Percentiles rank a stretch among this genome's conserved stretches.
Evolutionary conservation across 805 yeast genomes (phyloP).

Genomic region (Starmerella riodocensis): DNA sequence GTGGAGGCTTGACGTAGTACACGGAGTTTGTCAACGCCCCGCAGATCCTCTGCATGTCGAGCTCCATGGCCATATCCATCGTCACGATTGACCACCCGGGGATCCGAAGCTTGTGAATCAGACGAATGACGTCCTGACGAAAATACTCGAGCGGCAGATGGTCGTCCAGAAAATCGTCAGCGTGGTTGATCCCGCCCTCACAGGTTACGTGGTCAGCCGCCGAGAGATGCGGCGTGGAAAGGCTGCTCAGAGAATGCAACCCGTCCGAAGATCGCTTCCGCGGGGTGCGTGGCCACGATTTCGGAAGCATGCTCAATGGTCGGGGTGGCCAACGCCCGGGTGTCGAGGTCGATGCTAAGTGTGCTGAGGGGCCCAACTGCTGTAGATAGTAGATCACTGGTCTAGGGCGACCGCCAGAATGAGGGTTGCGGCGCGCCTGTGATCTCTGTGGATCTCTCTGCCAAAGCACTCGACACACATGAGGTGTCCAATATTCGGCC

Average conservation of each 20-base stretch:
- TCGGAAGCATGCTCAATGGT: constrained; percentile 9
- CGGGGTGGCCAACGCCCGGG: too few relatives aligned
- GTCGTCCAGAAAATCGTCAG: constrained; percentile 55
- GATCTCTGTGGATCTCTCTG: too few relatives aligned
- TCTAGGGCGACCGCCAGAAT: too few relatives aligned
- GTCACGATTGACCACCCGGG: constrained; percentile 63
- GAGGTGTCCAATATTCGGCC: too few relatives aligned
- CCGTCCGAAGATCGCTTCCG: neutral
- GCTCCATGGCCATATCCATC: constrained; percentile 30
- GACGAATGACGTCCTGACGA: constrained; percentile 60
- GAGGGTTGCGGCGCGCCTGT: too few relatives aligned
- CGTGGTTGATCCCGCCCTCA: constrained; percentile 24
- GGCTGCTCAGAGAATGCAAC: neutral
- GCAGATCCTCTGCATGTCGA: constrained; percentile 54
- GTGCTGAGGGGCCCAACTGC: too few relatives aligned
- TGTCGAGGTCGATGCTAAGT: too few relatives aligned
- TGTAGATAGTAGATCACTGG: too few relatives aligned
- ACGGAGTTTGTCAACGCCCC: constrained; percentile 93
- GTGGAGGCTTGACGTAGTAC: constrained; percentile 56
- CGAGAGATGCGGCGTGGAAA: neutral
- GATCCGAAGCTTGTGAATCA: constrained; percentile 50
- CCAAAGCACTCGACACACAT: too few relatives aligned
- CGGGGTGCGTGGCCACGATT: constrained; percentile 6
- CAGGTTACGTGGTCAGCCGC: neutral
- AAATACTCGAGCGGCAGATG: constrained; percentile 72